Conservation (phyloP, 2,329 filamentous ascomycete species). For the Penicillium polonicum region DNA sequence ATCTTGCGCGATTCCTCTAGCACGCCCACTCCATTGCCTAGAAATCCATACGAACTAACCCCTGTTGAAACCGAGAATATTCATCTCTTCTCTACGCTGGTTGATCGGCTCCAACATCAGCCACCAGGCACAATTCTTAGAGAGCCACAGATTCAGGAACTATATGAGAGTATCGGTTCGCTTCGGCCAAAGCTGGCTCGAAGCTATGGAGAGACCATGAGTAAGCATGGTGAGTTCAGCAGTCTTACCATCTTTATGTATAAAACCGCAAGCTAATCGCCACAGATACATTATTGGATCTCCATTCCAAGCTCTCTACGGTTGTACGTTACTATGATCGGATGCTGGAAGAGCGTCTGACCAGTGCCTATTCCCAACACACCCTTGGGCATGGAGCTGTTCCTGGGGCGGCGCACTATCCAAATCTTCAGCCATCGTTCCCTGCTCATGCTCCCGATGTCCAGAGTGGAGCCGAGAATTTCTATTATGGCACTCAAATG, state of each 20-base stretch:
- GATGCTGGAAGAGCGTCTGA: constrained; percentile 94
- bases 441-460: constrained; percentile 13
- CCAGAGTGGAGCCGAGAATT: constrained; percentile 24
- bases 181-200: constrained; percentile 89
- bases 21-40: constrained; percentile 57
- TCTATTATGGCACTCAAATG: constrained; percentile 22
- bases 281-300: constrained; percentile 82
- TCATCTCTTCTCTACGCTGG: constrained; percentile 88
- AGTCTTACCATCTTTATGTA: not conserved
- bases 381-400: constrained; percentile 59
- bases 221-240: constrained; percentile 77
- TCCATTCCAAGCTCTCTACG: constrained; percentile 92
- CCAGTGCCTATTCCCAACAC: constrained; percentile 86
- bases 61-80: constrained; percentile 96
- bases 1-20: constrained; percentile 52
- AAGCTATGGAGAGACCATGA: constrained; percentile 98
- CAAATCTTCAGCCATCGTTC: constrained; percentile 15
- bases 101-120: constrained; percentile 92
- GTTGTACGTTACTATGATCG: constrained; percentile 97
- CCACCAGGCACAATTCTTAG: constrained; percentile 93
- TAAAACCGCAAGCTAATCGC: constrained; percentile 19
- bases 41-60: constrained; percentile 92
- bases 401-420: constrained; percentile 22
- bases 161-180: constrained; percentile 96
- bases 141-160: constrained; percentile 95